Evolutionary conservation across 495 filamentous ascomycete genomes (phyloP).

Genomic region (Staphylotrichum tortipilum): DNA sequence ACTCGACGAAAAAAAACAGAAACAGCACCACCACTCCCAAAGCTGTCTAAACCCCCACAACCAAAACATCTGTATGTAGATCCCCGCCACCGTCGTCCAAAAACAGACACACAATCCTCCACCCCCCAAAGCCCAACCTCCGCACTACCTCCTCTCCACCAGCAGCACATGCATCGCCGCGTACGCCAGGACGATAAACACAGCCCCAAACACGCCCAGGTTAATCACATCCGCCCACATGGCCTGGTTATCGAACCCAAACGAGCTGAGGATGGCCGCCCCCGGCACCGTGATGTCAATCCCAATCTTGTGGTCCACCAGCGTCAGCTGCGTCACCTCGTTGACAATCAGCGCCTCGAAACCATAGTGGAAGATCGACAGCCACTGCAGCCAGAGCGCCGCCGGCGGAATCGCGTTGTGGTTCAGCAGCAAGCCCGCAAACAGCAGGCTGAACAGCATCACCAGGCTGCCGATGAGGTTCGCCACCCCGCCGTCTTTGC

Average conservation of each 20-base stretch:
- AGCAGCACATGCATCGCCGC: conserved; percentile 86
- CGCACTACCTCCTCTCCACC: conserved; percentile 70
- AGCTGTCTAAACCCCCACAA: too few relatives aligned
- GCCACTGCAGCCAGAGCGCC: conserved; percentile 80
- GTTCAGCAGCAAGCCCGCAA: conserved; percentile 88
- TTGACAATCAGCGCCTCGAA: conserved; percentile 97
- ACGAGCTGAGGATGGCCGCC: conserved; percentile 84
- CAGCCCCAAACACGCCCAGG: conserved; percentile 69
- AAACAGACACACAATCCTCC: too few relatives aligned
- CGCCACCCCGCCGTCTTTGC: conserved; percentile 84
- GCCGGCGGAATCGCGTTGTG: conserved; percentile 81
- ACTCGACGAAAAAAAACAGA: too few relatives aligned
- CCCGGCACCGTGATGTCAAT: conserved; percentile 95
- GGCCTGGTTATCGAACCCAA: conserved; percentile 78
- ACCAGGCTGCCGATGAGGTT: conserved; percentile 92
- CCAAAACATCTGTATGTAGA: not conserved
- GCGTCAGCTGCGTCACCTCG: conserved; percentile 82
- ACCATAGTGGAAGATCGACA: conserved; percentile 99
- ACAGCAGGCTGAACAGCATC: conserved; percentile 95
- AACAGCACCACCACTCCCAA: not conserved
- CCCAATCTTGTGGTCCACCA: conserved; percentile 89
- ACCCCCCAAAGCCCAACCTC: too few relatives aligned
- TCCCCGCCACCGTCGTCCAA: too few relatives aligned
- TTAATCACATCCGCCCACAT: conserved; percentile 81
- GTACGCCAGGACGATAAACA: conserved; percentile 85